Evolutionary conservation across 2,329 filamentous ascomycete species (phyloP).

Genomic region (Fusarium verrucosum): DNA sequence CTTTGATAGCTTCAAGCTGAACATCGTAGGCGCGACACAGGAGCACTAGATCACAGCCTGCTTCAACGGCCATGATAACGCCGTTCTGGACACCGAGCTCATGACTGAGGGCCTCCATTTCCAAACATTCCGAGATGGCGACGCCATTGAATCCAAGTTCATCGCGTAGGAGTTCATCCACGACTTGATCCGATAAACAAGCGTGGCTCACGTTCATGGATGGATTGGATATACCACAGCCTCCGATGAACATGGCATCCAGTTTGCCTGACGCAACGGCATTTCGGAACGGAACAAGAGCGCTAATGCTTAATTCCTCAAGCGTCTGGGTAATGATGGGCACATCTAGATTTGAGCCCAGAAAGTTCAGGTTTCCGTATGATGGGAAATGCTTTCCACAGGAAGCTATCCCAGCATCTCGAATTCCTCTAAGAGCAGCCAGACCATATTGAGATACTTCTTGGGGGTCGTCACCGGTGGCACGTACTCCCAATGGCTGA

Average conservation of each 20-base stretch:
- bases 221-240: constrained; percentile 89
- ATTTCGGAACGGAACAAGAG: constrained; percentile 89
- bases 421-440: constrained; percentile 90
- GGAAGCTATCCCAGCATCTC: constrained; percentile 86
- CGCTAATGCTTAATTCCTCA: constrained; percentile 91
- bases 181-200: constrained; percentile 90
- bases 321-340: constrained; percentile 95
- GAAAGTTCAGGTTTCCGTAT: constrained; percentile 93
- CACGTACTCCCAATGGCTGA: constrained; percentile 88
- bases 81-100: constrained; percentile 97
- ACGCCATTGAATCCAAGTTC: constrained; percentile 92
- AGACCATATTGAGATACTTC: constrained; percentile 94
- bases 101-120: constrained; percentile 95
- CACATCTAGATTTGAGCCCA: constrained; percentile 89
- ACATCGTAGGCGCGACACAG: constrained; percentile 88
- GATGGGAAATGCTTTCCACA: constrained; percentile 97
- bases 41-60: constrained; percentile 90
- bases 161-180: constrained; percentile 86
- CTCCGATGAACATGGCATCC: constrained; percentile 95
- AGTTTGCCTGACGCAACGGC: constrained; percentile 83
- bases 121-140: constrained; percentile 92
- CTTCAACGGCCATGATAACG: constrained; percentile 96
- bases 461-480: constrained; percentile 91
- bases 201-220: constrained; percentile 96
- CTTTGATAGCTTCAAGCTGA: constrained; percentile 90